These are phyloP conservation scores for Zymoseptoria passerinii DNA, from an alignment of 2,329 filamentous ascomycete genomes.

Conservation along the genomic window DNA sequence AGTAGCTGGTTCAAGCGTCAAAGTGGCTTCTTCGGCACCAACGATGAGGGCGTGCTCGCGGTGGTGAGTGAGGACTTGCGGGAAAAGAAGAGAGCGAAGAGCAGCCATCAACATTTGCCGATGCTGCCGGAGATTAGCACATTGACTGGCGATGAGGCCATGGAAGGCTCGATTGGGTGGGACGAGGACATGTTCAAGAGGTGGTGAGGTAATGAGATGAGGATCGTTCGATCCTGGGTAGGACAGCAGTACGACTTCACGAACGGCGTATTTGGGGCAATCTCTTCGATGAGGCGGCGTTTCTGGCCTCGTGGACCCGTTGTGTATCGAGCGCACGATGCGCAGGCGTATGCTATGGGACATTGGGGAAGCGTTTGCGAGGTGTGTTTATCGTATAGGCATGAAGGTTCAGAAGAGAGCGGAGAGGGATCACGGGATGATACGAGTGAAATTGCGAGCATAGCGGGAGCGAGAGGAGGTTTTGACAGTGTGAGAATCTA, in stretches of 20 bases:
- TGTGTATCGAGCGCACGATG: not conserved
- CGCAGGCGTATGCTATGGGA: not conserved
- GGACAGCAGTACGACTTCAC: not conserved
- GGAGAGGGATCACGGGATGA: not conserved
- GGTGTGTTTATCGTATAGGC: not conserved
- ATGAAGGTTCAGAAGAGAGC: not conserved
- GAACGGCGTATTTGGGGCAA: not conserved
- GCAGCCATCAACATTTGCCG: conserved; percentile 12
- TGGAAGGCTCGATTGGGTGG: conserved; percentile 26
- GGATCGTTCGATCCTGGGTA: not conserved
- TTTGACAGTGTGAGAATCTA: not conserved
- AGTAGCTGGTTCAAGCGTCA: conserved; percentile 31
- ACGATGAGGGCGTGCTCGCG: conserved; percentile 20
- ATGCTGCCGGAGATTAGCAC: conserved; percentile 24
- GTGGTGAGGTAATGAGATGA: not conserved
- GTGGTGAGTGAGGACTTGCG: conserved; percentile 21
- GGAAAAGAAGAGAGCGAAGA: conserved; percentile 22
- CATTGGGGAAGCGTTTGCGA: not conserved
- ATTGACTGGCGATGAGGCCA: conserved; percentile 17
- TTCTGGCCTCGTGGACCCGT: not conserved
- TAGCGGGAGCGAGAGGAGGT: not conserved
- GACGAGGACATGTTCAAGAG: conserved; percentile 24
- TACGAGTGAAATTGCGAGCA: not conserved
- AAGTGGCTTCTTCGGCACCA: conserved; percentile 26
- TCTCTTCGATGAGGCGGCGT: not conserved